Conservation (phyloP, 306 rosid genomes). For the Citrullus colocynthis region DNA sequence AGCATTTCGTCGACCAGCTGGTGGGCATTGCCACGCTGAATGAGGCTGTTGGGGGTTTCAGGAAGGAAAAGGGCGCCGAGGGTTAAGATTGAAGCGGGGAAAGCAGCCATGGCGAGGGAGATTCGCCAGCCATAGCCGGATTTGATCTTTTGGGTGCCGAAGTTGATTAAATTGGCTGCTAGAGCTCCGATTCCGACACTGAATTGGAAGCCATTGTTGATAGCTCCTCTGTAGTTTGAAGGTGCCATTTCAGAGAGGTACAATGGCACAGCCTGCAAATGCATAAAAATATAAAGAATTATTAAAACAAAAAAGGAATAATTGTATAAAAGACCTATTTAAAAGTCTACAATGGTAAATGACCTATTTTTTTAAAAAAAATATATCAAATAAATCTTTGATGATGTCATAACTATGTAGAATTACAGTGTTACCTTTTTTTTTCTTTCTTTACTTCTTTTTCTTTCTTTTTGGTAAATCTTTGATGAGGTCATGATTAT, state of each 20-base stretch:
- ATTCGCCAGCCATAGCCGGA: constrained; percentile 62
- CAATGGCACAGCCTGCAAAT: constrained; percentile 51
- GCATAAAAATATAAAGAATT: neutral
- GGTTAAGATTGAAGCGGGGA: constrained; percentile 53
- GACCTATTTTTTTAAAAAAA: too few relatives aligned
- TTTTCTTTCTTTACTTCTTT: too few relatives aligned
- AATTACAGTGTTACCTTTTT: too few relatives aligned
- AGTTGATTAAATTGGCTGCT: constrained; percentile 55
- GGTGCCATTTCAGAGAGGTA: constrained; percentile 84
- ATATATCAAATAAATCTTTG: too few relatives aligned
- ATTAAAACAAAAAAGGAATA: constrained; percentile 3
- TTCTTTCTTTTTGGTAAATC: too few relatives aligned
- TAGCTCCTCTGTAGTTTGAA: constrained; percentile 51
- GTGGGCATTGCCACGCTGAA: constrained; percentile 11
- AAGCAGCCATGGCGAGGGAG: constrained; percentile 60
- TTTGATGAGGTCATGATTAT: too few relatives aligned
- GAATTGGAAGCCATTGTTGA: constrained; percentile 72
- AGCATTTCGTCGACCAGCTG: constrained; percentile 20
- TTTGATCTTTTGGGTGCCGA: constrained; percentile 51
- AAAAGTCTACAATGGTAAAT: too few relatives aligned
- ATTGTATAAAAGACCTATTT: too few relatives aligned
- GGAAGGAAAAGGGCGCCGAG: constrained; percentile 68
- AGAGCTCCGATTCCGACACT: constrained; percentile 51
- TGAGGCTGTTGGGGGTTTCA: constrained; percentile 59
- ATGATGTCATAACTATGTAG: too few relatives aligned